Base-by-base conservation (phyloP, 306 rosid genomes). In the Pterocarpus macrocarpus region DNA sequence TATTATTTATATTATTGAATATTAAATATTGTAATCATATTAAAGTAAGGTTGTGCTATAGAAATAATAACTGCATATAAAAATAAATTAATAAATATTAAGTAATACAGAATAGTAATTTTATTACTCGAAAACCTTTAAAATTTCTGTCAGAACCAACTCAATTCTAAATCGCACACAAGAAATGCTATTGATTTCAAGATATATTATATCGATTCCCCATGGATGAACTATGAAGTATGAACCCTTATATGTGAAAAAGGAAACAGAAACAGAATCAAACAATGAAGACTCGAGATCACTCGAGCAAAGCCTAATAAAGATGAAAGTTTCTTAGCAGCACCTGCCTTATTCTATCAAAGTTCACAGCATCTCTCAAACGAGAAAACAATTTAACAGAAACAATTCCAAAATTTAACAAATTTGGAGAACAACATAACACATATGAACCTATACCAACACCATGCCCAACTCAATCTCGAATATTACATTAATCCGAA, bases 351-450 rank as follows among this genome's bases (percentile, higher is more conserved):
- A 14, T 11, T 69, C 13, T 32, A 3, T 28, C 43, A 7, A 69
- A 69, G 12, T 47, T 45, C 56, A 69, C 41, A 45, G 8, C 2
- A 45, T 8, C 59, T 30, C 59, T n/a, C 55, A 52, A 36, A 77
- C 2, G 30, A 49, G 34, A 52, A n/a, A 53, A 39, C 33, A 38
- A 4, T 39, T n/a, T 15, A 50, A 3, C 41, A 68, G 2, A 67
- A 67, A 15, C 66, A 68, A 69, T 2, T 68, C 10, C 50, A 79
- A 79, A 69, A 58, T 8, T 43, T 41, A 33, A 30, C 13, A 68
- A 55, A 77, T 33, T 38, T 28, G 8, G 5, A 68, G 52, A 38
- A 39, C 45, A 30, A n/a, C 38, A 78, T 28, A 30, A 55, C 30
- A 7, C 9, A 55, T 5, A 7, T 38, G 14, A 28, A 30, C 22